These are phyloP conservation scores for Emiliania huxleyi DNA, from an alignment of 78 protist species.

Conservation along the genomic window DNA sequence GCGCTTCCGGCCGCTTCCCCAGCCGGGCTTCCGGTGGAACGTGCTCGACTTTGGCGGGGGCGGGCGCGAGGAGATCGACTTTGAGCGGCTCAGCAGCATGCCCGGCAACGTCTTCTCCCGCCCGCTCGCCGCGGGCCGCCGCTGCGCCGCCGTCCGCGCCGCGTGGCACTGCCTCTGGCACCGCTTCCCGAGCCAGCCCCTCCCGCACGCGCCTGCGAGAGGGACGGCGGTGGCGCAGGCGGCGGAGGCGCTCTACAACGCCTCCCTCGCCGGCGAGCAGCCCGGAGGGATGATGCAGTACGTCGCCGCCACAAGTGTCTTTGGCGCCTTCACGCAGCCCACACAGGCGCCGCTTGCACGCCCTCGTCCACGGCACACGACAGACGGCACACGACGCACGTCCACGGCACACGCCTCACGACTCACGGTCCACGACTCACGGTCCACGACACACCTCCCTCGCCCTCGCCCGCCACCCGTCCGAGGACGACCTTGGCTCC, in stretches of 20 bases:
- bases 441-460: too few relatives aligned
- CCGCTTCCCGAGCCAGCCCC: not conserved
- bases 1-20: not conserved
- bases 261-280: not conserved
- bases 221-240: not conserved
- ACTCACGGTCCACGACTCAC: too few relatives aligned
- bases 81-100: too few relatives aligned
- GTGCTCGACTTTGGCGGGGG: not conserved
- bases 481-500: too few relatives aligned
- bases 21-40: conserved; percentile 1
- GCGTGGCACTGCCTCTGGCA: conserved; percentile 7
- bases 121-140: not conserved
- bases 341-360: not conserved
- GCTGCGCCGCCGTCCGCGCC: not conserved
- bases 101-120: not conserved
- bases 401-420: too few relatives aligned
- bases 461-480: too few relatives aligned
- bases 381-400: too few relatives aligned
- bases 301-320: not conserved
- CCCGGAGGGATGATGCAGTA: not conserved
- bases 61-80: too few relatives aligned
- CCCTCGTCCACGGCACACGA: too few relatives aligned
- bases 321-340: not conserved
- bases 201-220: not conserved
- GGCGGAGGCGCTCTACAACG: not conserved